Evolutionary conservation across 768 basidiomycete genomes (phyloP), one percentile per base, ranked within the genome.

Genomic region (Hysterangium stoloniferum): DNA sequence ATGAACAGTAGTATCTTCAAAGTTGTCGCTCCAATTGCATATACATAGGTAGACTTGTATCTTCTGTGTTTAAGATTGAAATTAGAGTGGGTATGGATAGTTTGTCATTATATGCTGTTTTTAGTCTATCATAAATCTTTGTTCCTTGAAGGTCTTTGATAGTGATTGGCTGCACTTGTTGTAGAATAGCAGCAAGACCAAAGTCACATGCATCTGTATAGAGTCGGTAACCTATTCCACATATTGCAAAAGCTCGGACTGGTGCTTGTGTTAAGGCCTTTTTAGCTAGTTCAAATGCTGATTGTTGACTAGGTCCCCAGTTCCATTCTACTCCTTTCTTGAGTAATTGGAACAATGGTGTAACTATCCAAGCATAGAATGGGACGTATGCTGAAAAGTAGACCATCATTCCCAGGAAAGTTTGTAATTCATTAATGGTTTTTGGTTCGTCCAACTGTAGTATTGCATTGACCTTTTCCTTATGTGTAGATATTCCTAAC

Each of bases 381-480:
- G 66, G n/a, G 68, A 2, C 63, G n/a, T n/a, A n/a, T n/a, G n/a
- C n/a, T n/a, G n/a, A n/a, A n/a, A n/a, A n/a, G n/a, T n/a, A n/a
- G n/a, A n/a, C n/a, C n/a, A n/a, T n/a, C n/a, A n/a, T n/a, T n/a
- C n/a, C n/a, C n/a, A n/a, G n/a, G n/a, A n/a, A n/a, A n/a, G n/a
- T n/a, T n/a, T n/a, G n/a, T n/a, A n/a, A n/a, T n/a, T n/a, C n/a
- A n/a, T n/a, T n/a, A n/a, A n/a, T n/a, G n/a, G n/a, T n/a, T n/a
- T n/a, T n/a, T n/a, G n/a, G n/a, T n/a, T n/a, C n/a, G n/a, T n/a
- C n/a, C n/a, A n/a, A n/a, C n/a, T n/a, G 53, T 0, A 62, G 3
- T n/a, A 71, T 70, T 0, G 67, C 66, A 4, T 63, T 54, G 0
- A 70, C 62, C 45, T 71, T 71, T 43, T 68, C 66, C 41, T 59